A percentile compares a stretch with the other conserved stretches of the same genome.
These are phyloP conservation scores for Starmerella vaccinii DNA, from an alignment of 805 yeast species.

Conservation along the genomic window DNA sequence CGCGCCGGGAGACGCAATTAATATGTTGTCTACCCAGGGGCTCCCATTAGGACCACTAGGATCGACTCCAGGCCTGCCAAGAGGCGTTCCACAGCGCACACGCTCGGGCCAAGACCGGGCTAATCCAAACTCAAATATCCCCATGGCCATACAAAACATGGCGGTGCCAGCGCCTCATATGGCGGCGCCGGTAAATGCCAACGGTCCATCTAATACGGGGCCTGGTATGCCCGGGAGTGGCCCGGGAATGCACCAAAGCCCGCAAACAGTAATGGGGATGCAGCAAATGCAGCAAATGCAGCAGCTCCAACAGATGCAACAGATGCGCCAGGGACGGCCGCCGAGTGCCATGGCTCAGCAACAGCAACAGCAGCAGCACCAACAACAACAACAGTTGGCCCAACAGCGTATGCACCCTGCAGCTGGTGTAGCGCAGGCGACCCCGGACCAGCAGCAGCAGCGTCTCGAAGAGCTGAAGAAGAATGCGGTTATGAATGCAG, in stretches of 20 bases:
- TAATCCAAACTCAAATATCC: not conserved
- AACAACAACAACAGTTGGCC: not conserved
- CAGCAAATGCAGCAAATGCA: not conserved
- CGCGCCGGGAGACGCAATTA: not conserved
- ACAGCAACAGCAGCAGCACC: not conserved
- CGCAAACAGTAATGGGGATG: not conserved
- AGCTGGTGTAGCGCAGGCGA: not conserved
- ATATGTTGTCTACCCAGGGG: conserved; percentile 2
- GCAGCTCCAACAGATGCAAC: not conserved
- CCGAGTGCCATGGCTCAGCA: not conserved
- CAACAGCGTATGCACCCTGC: not conserved
- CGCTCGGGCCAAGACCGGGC: not conserved
- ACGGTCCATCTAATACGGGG: not conserved
- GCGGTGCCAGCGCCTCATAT: not conserved
- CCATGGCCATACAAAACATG: not conserved
- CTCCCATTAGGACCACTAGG: not conserved
- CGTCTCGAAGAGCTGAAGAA: conserved; percentile 43
- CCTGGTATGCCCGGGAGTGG: not conserved
- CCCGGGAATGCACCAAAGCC: not conserved
- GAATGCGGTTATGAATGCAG: conserved; percentile 35
- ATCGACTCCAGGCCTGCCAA: not conserved
- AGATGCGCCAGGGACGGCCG: not conserved
- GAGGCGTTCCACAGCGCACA: not conserved
- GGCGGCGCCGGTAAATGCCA: too few species aligned
- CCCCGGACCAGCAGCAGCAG: not conserved